phyloP scores from a whole-genome alignment of 2,329 filamentous ascomycete species.

The Periconia digitata region DNA sequence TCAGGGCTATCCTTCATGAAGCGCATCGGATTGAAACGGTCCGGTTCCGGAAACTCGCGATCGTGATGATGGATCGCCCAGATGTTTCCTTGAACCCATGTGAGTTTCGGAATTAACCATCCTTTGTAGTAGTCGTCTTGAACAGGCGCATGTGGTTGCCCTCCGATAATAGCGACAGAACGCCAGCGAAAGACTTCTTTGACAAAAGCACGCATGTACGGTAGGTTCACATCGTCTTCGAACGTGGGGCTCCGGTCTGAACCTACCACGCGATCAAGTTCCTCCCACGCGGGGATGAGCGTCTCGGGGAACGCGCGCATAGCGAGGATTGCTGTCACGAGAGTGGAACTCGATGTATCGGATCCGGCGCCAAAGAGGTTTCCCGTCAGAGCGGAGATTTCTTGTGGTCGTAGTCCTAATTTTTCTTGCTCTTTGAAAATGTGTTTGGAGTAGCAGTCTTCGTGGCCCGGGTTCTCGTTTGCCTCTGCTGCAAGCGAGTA shows the following conservation, averaged over 20 bases:
- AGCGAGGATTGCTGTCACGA: slow-evolving; percentile 37
- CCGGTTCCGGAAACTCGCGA: slow-evolving; percentile 40
- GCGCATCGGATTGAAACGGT: slow-evolving; percentile 38
- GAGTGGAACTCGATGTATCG: slow-evolving; percentile 37
- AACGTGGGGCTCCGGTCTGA: slow-evolving; percentile 34
- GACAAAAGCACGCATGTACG: slow-evolving; percentile 44
- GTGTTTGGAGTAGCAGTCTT: slow-evolving; percentile 38
- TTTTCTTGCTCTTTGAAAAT: slow-evolving; percentile 46
- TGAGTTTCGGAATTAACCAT: slow-evolving; percentile 42
- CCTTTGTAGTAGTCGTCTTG: slow-evolving; percentile 42
- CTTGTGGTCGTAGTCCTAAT: slow-evolving; percentile 28
- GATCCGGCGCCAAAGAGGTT: slow-evolving; percentile 38
- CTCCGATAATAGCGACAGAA: slow-evolving; percentile 38
- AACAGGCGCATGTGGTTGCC: slow-evolving; percentile 38
- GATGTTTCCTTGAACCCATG: slow-evolving; percentile 44
- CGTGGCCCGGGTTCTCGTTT: slow-evolving; percentile 30
- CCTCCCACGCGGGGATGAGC: slow-evolving; percentile 32
- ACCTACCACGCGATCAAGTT: slow-evolving; percentile 37
- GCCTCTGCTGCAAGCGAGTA: slow-evolving; percentile 36
- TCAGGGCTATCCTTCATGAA: slow-evolving; percentile 32
- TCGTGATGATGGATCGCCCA: slow-evolving; percentile 47
- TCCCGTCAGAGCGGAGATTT: slow-evolving; percentile 35
- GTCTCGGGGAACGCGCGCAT: slow-evolving; percentile 39
- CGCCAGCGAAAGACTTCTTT: slow-evolving; percentile 41
- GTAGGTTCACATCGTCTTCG: slow-evolving; percentile 34